A percentile compares a stretch with the other conserved stretches of the same genome.
These are phyloP conservation scores for Coffea eugenioides DNA, from an alignment of 257 asterid species.

Conservation along the genomic window DNA sequence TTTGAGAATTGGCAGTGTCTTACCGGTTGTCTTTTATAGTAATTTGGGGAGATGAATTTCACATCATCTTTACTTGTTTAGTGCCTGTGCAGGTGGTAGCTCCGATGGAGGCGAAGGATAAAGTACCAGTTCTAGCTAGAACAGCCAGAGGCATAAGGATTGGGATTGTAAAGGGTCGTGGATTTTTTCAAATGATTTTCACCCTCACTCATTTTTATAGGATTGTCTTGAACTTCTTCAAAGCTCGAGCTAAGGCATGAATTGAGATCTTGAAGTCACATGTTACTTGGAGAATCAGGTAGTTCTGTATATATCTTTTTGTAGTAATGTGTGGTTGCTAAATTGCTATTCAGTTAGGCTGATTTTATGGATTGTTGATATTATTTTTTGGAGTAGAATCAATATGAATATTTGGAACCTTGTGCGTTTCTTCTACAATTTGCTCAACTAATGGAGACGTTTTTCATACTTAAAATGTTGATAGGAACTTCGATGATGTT, in stretches of 20 bases:
- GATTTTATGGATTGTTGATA: not conserved
- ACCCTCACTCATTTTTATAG: conserved; percentile 49
- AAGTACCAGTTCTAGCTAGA: conserved; percentile 62
- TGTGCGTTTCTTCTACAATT: not conserved
- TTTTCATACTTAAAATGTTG: too few relatives aligned
- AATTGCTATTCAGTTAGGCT: not conserved
- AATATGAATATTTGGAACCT: not conserved
- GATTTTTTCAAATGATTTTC: conserved; percentile 54
- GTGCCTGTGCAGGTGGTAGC: conserved; percentile 58
- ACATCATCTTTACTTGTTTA: conserved; percentile 70
- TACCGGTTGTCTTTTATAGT: not conserved
- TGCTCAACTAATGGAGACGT: not conserved
- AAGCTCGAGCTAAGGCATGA: conserved; percentile 52
- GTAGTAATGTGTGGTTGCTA: not conserved
- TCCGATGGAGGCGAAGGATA: conserved; percentile 39
- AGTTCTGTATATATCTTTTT: not conserved
- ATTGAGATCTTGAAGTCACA: not conserved
- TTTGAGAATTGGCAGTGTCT: conserved; percentile 1
- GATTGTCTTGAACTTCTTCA: conserved; percentile 43
- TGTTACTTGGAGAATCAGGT: not conserved
- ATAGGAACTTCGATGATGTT: too few relatives aligned
- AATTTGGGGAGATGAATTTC: conserved; percentile 33
- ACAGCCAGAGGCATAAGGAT: conserved; percentile 56
- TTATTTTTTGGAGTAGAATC: not conserved
- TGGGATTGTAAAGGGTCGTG: conserved; percentile 70